Conservation (phyloP, 108 stramenopile species). For the Nitzschia sp. region DNA sequence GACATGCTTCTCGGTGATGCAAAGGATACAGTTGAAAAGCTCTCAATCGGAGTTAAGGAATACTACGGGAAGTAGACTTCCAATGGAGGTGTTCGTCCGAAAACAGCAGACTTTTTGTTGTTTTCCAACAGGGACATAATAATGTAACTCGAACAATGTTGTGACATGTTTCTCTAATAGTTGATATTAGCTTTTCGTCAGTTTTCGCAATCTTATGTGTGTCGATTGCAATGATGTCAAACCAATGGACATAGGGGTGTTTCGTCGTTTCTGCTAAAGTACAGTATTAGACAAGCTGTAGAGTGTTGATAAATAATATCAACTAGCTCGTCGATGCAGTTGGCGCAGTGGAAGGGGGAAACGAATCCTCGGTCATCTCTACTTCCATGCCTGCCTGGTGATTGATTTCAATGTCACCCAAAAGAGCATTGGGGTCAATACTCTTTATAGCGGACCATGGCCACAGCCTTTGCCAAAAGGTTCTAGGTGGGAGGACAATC, state of each 20-base stretch:
- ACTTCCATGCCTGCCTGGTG: slow-evolving; percentile 1
- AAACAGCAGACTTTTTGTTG: neutral
- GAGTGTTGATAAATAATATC: too few species aligned
- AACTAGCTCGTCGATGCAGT: neutral
- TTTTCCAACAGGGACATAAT: neutral
- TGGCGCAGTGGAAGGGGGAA: neutral
- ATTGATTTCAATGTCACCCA: neutral
- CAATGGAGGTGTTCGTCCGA: neutral
- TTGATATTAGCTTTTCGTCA: too few species aligned
- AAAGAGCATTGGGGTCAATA: slow-evolving; percentile 1
- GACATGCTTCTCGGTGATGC: slow-evolving; percentile 97
- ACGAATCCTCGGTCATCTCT: slow-evolving; percentile 2
- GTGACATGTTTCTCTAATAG: too few species aligned
- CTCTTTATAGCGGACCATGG: slow-evolving; percentile 7
- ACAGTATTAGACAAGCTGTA: too few species aligned
- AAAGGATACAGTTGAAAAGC: slow-evolving; percentile 91
- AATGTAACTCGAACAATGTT: neutral
- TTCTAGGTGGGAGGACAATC: slow-evolving; percentile 4
- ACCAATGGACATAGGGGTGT: too few species aligned
- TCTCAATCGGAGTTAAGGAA: slow-evolving; percentile 77
- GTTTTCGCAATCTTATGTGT: too few species aligned
- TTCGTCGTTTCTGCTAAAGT: too few species aligned
- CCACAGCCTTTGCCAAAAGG: slow-evolving; percentile 1
- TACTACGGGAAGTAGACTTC: slow-evolving; percentile 39
- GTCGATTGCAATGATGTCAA: too few species aligned